A percentile compares a stretch with the other conserved stretches of the same genome.
phyloP scores from a whole-genome alignment of 148 eudicot species.

The Rhododendron kiyosumense region DNA sequence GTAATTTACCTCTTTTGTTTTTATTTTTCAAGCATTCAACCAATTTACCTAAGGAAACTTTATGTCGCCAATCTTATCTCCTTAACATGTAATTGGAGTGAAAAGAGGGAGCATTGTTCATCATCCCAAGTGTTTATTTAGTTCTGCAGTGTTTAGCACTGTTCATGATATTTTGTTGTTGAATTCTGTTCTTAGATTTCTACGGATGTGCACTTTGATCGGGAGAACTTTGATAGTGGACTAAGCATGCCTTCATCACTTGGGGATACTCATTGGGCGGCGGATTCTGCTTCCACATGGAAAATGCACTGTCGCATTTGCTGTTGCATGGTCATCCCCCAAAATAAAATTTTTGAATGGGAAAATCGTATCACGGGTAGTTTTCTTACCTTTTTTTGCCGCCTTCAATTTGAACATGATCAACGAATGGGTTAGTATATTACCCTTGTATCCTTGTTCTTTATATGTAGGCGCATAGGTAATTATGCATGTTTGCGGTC shows the following conservation, averaged over 20 bases:
- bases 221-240: conserved; percentile 70
- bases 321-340: conserved; percentile 90
- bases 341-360: conserved; percentile 77
- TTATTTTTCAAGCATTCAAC: no score
- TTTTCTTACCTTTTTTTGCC: background rate
- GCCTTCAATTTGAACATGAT: background rate
- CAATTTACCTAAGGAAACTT: no score
- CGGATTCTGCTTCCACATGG: conserved; percentile 92
- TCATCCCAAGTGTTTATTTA: no score
- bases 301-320: conserved; percentile 83
- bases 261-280: conserved; percentile 89
- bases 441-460: background rate
- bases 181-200: conserved; percentile 13
- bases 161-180: background rate
- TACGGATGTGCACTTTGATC: conserved; percentile 87
- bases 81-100: no score
- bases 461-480: background rate
- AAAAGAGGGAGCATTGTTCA: no score
- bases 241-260: conserved; percentile 79
- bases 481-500: background rate
- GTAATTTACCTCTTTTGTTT: no score
- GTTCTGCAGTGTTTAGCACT: no score
- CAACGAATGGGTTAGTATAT: background rate
- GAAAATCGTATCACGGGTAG: conserved; percentile 84
- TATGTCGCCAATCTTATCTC: no score